Base-by-base conservation (phyloP, 176 grass and related monocot genomes). In the Avena eriantha region DNA sequence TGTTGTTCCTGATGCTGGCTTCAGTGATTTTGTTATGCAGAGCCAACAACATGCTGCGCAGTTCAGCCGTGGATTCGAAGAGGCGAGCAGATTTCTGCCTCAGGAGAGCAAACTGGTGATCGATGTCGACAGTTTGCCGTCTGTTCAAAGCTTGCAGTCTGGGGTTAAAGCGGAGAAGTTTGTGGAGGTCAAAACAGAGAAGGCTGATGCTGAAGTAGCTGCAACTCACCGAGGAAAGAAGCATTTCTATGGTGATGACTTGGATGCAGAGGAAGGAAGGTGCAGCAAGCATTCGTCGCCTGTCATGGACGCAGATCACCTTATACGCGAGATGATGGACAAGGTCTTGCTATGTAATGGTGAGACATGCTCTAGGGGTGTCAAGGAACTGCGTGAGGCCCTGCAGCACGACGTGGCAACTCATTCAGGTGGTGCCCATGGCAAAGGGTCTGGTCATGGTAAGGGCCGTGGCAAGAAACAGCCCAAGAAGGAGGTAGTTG, bases 261-360 rank as follows among this genome's bases (percentile, higher is more conserved):
- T 91, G 87, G 92, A 96, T 90, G 88, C 77, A 43, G 93, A 96
- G 84, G 96, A 94, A 91, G 86, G 77, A 43, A 91, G 97, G 86
- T 89, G 93, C 56, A 91, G 73, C 72, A 98, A 98, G 83, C 97
- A 98, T 56, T 96, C 90, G 2, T 92, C 94, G 5, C 81, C 82
- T 0, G 87, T 87, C 12, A 41, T 85, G 51, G 93, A 93, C 35
- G 82, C 93, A 0, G 94, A 93, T 31, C 86, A 94, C 61, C 93
- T 93, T 50, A 86, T 93, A 50, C 87, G 97, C 19, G 90, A 94
- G 56, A 87, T 98, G 94, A 85, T 98, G 46, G 97, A 98, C 89
- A 96, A 88, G 86, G 90, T 98, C 13, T 88, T 98, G 77, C 84
- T 98, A 12, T 96, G 92, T 55, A 64, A 92, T 0, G 93, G 90